These are phyloP conservation scores for Alternaria brassicicola DNA, from an alignment of 2,329 filamentous ascomycete species.

Conservation along the genomic window DNA sequence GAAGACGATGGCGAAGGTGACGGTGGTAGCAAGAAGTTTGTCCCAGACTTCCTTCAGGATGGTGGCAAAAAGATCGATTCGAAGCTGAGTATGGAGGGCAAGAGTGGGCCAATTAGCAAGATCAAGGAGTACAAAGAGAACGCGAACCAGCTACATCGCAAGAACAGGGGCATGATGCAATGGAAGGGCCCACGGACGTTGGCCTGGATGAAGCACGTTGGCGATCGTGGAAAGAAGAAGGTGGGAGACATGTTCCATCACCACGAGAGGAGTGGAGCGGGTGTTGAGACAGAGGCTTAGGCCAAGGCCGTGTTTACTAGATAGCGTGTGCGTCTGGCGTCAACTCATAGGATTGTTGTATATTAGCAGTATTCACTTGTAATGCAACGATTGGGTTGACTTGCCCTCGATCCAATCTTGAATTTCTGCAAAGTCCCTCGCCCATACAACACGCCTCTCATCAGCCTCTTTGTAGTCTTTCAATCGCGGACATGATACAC, in stretches of 20 bases:
- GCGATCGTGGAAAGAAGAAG: slow-evolving; percentile 57
- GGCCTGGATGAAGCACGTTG: slow-evolving; percentile 66
- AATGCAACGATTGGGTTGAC: neutral
- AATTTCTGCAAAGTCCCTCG: slow-evolving; percentile 20
- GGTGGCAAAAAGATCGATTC: slow-evolving; percentile 26
- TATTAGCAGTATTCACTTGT: neutral
- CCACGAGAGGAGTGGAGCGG: slow-evolving; percentile 58
- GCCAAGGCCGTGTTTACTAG: slow-evolving; percentile 47
- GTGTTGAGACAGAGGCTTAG: slow-evolving; percentile 72
- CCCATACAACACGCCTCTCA: slow-evolving; percentile 35
- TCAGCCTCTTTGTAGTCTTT: slow-evolving; percentile 17
- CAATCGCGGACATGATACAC: slow-evolving; percentile 32
- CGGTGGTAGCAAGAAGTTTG: slow-evolving; percentile 18
- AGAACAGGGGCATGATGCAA: slow-evolving; percentile 75
- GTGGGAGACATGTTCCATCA: slow-evolving; percentile 61
- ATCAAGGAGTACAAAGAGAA: slow-evolving; percentile 59
- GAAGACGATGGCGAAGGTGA: slow-evolving; percentile 30
- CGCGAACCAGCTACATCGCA: slow-evolving; percentile 46
- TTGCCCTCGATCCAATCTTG: slow-evolving; percentile 7
- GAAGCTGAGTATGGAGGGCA: slow-evolving; percentile 43
- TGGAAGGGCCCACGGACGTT: slow-evolving; percentile 65
- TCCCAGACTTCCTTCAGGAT: slow-evolving; percentile 33
- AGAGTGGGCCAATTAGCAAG: slow-evolving; percentile 57
- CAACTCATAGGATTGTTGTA: neutral
- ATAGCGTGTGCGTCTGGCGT: slow-evolving; percentile 14